These are phyloP conservation scores for Penicillium daleae DNA, from an alignment of 495 filamentous ascomycete genomes.

Conservation along the genomic window DNA sequence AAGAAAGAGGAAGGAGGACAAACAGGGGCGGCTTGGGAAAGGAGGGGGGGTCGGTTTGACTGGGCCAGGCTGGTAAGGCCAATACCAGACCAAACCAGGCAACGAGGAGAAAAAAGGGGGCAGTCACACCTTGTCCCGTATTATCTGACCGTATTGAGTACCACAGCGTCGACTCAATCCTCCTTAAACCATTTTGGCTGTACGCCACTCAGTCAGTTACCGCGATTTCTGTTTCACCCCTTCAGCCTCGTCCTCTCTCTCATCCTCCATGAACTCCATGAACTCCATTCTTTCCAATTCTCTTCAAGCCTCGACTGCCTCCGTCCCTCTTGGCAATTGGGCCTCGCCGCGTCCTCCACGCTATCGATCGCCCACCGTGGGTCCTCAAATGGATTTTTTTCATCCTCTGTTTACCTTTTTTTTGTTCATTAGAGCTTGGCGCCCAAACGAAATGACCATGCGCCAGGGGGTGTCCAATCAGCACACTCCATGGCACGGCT, in stretches of 20 bases:
- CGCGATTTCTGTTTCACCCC: not conserved
- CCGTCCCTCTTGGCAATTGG: slow-evolving; percentile 10
- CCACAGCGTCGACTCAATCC: not conserved
- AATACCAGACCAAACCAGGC: slow-evolving; percentile 1
- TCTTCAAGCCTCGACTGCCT: slow-evolving; percentile 13
- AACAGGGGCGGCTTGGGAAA: slow-evolving; percentile 19
- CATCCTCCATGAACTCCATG: no score
- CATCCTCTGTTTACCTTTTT: slow-evolving; percentile 12
- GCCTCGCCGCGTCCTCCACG: slow-evolving; percentile 1
- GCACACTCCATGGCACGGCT: not conserved
- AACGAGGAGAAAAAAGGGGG: not conserved
- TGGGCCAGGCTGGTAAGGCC: not conserved
- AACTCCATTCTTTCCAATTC: not conserved
- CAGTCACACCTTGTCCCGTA: not conserved
- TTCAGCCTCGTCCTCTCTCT: not conserved
- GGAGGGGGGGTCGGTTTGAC: slow-evolving; percentile 10
- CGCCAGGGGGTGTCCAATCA: slow-evolving; percentile 22
- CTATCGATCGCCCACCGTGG: slow-evolving; percentile 11
- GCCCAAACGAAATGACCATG: slow-evolving; percentile 20
- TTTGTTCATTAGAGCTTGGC: slow-evolving; percentile 13
- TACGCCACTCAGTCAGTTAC: not conserved
- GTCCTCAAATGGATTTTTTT: slow-evolving; percentile 3
- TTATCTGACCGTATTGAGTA: not conserved
- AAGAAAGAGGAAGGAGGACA: slow-evolving; percentile 25
- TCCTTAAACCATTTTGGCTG: not conserved